phyloP scores from a whole-genome alignment of 1,284 basidiomycete species.

The Moesziomyces globuligerus region DNA sequence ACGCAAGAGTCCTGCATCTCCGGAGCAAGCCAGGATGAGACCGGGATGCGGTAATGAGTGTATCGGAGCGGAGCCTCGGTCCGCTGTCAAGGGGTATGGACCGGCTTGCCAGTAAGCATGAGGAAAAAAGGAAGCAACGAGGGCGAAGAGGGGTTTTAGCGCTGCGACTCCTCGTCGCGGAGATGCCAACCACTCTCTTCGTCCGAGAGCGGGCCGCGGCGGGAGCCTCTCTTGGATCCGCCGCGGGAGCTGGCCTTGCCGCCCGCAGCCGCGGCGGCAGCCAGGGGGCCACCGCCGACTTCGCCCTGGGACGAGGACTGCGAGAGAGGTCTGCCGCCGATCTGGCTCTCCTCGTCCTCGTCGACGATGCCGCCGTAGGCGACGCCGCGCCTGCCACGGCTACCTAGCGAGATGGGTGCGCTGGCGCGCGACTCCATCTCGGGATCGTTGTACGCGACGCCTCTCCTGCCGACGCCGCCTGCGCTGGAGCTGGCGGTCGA shows the following conservation, averaged over 20 bases:
- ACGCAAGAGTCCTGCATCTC: conserved; percentile 22
- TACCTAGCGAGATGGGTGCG: conserved; percentile 48
- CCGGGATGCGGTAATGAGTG: background rate
- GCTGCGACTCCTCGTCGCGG: conserved; percentile 39
- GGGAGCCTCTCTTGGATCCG: conserved; percentile 17
- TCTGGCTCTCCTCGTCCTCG: conserved; percentile 42
- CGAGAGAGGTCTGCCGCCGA: conserved; percentile 21
- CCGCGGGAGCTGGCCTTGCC: conserved; percentile 18
- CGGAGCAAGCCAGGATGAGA: background rate
- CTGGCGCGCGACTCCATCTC: conserved; percentile 40
- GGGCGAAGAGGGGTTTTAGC: background rate
- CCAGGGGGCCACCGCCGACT: conserved; percentile 22
- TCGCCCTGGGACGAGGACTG: conserved; percentile 6
- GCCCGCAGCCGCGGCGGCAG: conserved; percentile 36
- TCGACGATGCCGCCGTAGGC: conserved; percentile 48
- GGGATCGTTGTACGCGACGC: conserved; percentile 53
- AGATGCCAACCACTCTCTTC: conserved; percentile 53
- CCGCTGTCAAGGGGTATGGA: no score
- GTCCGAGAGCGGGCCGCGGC: conserved; percentile 27
- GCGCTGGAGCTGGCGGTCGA: conserved; percentile 14
- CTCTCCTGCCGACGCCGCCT: conserved; percentile 39
- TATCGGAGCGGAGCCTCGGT: no score
- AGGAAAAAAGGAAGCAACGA: background rate
- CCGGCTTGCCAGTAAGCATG: background rate
- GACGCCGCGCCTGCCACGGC: conserved; percentile 49